Base-by-base conservation (phyloP, 148 eudicot genomes). In the Rhododendron mucronatum region DNA sequence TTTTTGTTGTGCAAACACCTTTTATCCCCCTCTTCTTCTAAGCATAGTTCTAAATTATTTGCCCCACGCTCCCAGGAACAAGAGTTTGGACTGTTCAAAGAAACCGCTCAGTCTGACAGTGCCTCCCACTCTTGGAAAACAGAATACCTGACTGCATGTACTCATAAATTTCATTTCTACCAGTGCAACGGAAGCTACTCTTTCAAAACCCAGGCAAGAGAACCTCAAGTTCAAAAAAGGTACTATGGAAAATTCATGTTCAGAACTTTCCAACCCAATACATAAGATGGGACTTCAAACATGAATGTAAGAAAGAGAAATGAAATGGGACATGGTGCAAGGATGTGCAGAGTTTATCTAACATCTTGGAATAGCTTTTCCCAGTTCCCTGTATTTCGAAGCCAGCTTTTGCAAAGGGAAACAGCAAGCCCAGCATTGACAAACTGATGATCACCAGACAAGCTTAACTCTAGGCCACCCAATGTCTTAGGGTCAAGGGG, bases 371-470 rank as follows among this genome's bases (percentile, higher is more conserved):
- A 88, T 51, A 92, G 83, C 85, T 89, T 92, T 82, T 90, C 87
- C 93, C 92, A 90, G 80, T 89, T 91, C 53, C 95, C 91, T 44
- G 93, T 94, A 35, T 80, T 85, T 55, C 35, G 88, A 86, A 95
- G 96, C 97, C 98, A 95, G 85, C 93, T 90, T 91, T 88, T 94
- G 74, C 97, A 94, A 41, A 95, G 94, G 63, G 98, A 89, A 76
- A 93, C 95, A 83, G 98, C 98, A 76, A 95, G 95, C 83, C 92
- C 93, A 87, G 95, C 98, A 91, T 95, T 95, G 37, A 88, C 88
- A 83, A 84, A 87, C 83, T 95, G 98, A 92, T 95, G 98, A 87
- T 94, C 97, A 76, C 98, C 98, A 84, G 95, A 92, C 92, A 95
- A 91, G 87, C 80, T 78, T 48, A 87, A 35, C 84, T 90, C 90